These are phyloP conservation scores for Trichosporon inkin DNA, from an alignment of 1,284 basidiomycete genomes.

Conservation along the genomic window DNA sequence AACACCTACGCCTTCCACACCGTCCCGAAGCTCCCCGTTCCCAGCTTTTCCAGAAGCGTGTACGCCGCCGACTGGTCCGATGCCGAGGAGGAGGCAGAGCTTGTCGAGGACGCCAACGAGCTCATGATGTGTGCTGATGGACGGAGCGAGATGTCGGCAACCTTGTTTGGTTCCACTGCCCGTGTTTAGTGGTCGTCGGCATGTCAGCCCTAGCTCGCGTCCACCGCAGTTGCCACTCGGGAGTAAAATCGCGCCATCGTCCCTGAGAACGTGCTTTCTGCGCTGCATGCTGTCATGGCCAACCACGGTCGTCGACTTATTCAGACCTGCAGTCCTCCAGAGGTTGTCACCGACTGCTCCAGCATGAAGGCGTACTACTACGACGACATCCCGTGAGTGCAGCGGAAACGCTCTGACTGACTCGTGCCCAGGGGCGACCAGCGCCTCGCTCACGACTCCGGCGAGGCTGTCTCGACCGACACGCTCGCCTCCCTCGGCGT, in stretches of 20 bases:
- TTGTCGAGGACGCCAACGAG: not conserved
- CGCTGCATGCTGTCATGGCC: not conserved
- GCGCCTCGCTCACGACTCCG: slow-evolving; percentile 68
- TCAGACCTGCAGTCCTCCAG: not conserved
- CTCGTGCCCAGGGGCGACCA: slow-evolving; percentile 60
- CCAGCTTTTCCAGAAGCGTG: slow-evolving; percentile 87
- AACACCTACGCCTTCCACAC: slow-evolving; percentile 79
- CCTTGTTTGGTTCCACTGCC: not conserved
- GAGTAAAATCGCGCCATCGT: not conserved
- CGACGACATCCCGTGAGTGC: slow-evolving; percentile 59
- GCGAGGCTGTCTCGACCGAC: slow-evolving; percentile 54
- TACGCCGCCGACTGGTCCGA: slow-evolving; percentile 80
- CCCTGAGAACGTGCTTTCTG: slow-evolving; percentile 6
- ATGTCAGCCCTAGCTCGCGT: not conserved
- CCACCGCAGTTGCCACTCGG: not conserved
- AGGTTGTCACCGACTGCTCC: not conserved
- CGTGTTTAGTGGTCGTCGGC: not conserved
- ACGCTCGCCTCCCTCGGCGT: slow-evolving; percentile 60
- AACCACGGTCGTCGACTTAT: not conserved
- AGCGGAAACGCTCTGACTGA: not conserved
- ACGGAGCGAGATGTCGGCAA: not conserved
- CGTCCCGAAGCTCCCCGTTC: slow-evolving; percentile 93
- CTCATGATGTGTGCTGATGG: not conserved
- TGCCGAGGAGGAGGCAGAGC: not conserved
- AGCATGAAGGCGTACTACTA: slow-evolving; percentile 75